These are phyloP conservation scores for Noccaea bulbosa DNA, from an alignment of 345 rosid species.

Conservation along the genomic window DNA sequence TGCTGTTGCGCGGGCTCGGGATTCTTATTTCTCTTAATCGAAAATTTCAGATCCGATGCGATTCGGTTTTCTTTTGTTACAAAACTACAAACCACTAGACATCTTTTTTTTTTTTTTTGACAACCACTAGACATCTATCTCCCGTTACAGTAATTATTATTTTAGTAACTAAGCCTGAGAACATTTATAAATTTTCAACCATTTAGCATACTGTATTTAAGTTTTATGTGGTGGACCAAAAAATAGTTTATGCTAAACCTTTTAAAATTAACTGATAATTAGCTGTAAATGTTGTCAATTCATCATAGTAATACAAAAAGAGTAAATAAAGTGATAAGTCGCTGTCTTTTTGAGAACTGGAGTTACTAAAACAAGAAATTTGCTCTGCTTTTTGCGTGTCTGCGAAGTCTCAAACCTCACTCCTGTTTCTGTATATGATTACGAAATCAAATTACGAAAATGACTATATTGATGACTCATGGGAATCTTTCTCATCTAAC, in stretches of 20 bases:
- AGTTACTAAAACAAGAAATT: slow-evolving; percentile 35
- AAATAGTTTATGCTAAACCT: too few relatives aligned
- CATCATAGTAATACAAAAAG: background rate
- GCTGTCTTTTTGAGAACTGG: background rate
- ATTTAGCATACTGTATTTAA: background rate
- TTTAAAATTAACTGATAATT: background rate
- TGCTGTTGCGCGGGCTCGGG: background rate
- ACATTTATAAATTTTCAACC: background rate
- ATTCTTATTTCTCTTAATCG: slow-evolving; percentile 1
- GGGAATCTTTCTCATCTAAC: slow-evolving; percentile 26
- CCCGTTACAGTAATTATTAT: background rate
- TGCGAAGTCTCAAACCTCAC: slow-evolving; percentile 28
- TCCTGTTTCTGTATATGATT: slow-evolving; percentile 15
- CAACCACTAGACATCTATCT: background rate
- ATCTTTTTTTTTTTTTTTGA: too few relatives aligned
- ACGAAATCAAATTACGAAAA: slow-evolving; percentile 10
- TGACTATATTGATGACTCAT: slow-evolving; percentile 7
- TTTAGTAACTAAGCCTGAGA: background rate
- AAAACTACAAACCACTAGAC: slow-evolving; percentile 2
- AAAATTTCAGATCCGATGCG: background rate
- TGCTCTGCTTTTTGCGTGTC: slow-evolving; percentile 36
- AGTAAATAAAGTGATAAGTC: slow-evolving; percentile 12
- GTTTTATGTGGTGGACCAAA: background rate
- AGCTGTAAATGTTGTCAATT: background rate
- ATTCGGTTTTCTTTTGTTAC: background rate